A percentile compares a stretch with the other conserved stretches of the same genome.
Conservation (phyloP, 805 yeast genomes). For the Trichomonascus vanleenenianus region DNA sequence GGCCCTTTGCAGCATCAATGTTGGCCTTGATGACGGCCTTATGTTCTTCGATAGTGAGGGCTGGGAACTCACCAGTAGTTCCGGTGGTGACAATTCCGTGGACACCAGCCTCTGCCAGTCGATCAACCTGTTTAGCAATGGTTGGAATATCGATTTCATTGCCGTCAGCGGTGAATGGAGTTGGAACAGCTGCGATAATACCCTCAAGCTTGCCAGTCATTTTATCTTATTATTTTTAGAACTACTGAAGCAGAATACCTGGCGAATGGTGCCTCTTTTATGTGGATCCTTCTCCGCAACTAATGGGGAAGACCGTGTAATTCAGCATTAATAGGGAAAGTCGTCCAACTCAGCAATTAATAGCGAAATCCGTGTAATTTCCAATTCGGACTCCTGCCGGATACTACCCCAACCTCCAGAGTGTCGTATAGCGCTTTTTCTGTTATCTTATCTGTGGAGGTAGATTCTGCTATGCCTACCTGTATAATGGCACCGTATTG, state of each 20-base stretch:
- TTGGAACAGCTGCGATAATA: constrained; percentile 5
- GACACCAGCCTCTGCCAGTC: constrained; percentile 3
- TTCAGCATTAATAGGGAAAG: too few relatives aligned
- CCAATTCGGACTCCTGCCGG: too few relatives aligned
- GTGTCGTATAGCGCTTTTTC: too few relatives aligned
- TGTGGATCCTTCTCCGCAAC: too few relatives aligned
- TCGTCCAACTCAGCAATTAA: too few relatives aligned
- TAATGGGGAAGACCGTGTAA: too few relatives aligned
- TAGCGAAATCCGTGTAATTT: too few relatives aligned
- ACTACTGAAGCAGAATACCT: too few relatives aligned
- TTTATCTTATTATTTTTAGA: not conserved
- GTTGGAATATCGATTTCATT: not conserved
- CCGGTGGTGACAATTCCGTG: constrained; percentile 5
- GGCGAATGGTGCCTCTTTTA: not conserved
- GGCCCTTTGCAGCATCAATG: constrained; percentile 2
- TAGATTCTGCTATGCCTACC: too few relatives aligned
- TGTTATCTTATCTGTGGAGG: too few relatives aligned
- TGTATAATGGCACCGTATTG: too few relatives aligned
- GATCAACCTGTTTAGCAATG: not conserved
- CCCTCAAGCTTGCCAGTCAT: constrained; percentile 3
- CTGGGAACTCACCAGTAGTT: constrained; percentile 5
- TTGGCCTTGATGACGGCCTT: constrained; percentile 3
- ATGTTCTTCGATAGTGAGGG: constrained; percentile 2
- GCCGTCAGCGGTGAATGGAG: constrained; percentile 4
- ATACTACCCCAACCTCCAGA: too few relatives aligned